Evolutionary conservation across 2,329 filamentous ascomycete genomes (phyloP).

Genomic region (Aspergillus fumigatus): DNA sequence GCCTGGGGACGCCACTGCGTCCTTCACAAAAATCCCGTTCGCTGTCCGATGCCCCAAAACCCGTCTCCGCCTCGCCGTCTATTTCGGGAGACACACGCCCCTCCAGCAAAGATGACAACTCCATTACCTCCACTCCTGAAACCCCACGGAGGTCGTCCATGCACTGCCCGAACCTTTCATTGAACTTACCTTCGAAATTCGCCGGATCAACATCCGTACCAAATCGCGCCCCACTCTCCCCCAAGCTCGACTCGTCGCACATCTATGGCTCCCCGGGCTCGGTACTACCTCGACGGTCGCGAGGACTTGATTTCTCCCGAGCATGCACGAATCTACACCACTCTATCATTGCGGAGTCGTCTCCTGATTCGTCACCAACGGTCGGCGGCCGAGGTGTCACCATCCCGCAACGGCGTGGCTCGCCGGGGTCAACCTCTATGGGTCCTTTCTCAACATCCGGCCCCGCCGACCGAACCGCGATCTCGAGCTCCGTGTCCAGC

Average conservation of each 20-base stretch:
- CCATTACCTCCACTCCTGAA: constrained; percentile 52
- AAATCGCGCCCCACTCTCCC: constrained; percentile 68
- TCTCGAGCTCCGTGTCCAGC: constrained; percentile 79
- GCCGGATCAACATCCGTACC: constrained; percentile 47
- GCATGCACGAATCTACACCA: constrained; percentile 93
- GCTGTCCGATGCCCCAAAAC: constrained; percentile 61
- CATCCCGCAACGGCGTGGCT: constrained; percentile 55
- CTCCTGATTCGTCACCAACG: constrained; percentile 85
- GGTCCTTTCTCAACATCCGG: constrained; percentile 68
- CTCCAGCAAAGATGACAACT: constrained; percentile 64
- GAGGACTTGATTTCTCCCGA: constrained; percentile 87
- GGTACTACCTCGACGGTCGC: constrained; percentile 79
- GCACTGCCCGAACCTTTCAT: constrained; percentile 59
- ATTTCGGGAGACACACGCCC: constrained; percentile 51
- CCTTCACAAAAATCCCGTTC: constrained; percentile 55
- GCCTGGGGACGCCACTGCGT: constrained; percentile 22
- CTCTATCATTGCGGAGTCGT: constrained; percentile 86
- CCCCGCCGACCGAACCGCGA: constrained; percentile 63
- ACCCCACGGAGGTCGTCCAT: constrained; percentile 69
- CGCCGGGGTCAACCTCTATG: constrained; percentile 54
- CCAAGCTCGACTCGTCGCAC: constrained; percentile 78
- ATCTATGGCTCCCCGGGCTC: constrained; percentile 85
- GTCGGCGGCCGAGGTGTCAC: constrained; percentile 64
- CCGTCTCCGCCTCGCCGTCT: constrained; percentile 56
- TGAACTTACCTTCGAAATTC: constrained; percentile 61